phyloP scores from a whole-genome alignment of 768 basidiomycete species.

The Rubroboletus satanas region DNA sequence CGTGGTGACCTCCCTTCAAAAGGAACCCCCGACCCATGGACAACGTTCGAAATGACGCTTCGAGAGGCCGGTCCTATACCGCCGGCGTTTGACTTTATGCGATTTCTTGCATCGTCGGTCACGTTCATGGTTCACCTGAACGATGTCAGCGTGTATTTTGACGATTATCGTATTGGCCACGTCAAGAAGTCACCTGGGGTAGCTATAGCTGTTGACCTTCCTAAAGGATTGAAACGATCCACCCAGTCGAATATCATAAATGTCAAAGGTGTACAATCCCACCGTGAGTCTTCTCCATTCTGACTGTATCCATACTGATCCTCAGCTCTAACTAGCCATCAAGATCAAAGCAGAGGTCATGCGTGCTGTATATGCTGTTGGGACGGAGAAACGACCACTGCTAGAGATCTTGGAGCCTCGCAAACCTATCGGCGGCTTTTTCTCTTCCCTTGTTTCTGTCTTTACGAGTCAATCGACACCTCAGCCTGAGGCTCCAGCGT shows the following conservation, averaged over 20 bases:
- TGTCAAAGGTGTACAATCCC: constrained; percentile 58
- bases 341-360: constrained; percentile 10
- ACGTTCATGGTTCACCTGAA: constrained; percentile 86
- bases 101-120: constrained; percentile 86
- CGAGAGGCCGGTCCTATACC: constrained; percentile 80
- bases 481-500: constrained; percentile 6
- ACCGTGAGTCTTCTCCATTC: constrained; percentile 43
- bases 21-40: constrained; percentile 54
- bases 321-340: constrained; percentile 38
- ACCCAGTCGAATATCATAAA: constrained; percentile 66
- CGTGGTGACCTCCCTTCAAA: constrained; percentile 58
- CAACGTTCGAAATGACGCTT: constrained; percentile 84
- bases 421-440: constrained; percentile 41
- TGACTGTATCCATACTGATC: not conserved
- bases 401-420: constrained; percentile 30
- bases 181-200: constrained; percentile 60
- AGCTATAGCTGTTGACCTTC: constrained; percentile 48
- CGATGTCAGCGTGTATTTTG: constrained; percentile 77
- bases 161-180: constrained; percentile 67
- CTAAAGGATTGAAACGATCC: constrained; percentile 33
- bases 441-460: constrained; percentile 36
- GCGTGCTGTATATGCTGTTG: constrained; percentile 11
- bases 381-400: constrained; percentile 39
- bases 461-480: constrained; percentile 18
- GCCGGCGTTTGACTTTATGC: constrained; percentile 78